These are phyloP conservation scores for Cryphonectria nitschkei DNA, from an alignment of 2,329 filamentous ascomycete species.

Conservation along the genomic window DNA sequence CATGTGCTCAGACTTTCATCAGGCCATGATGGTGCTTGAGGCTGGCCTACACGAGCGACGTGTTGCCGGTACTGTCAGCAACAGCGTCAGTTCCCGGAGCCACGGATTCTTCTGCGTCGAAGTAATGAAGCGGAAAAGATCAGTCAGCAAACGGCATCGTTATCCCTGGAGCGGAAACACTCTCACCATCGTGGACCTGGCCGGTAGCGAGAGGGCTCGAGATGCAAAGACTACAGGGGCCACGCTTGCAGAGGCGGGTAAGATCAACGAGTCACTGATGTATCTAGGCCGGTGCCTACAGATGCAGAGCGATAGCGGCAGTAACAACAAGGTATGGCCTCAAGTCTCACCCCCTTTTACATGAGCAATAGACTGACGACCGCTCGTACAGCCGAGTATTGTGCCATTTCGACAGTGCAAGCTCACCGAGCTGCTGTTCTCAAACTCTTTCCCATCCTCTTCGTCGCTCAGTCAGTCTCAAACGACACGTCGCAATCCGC, in stretches of 20 bases:
- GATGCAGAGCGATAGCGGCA: constrained; percentile 83
- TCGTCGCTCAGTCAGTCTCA: constrained; percentile 46
- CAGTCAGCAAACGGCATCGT: constrained; percentile 46
- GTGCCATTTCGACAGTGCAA: constrained; percentile 85
- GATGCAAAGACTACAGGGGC: constrained; percentile 93
- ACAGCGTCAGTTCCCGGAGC: constrained; percentile 87
- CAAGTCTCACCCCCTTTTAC: too few relatives aligned
- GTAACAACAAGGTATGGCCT: constrained; percentile 70
- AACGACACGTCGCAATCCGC: constrained; percentile 64
- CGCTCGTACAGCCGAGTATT: constrained; percentile 60
- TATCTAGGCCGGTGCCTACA: constrained; percentile 96
- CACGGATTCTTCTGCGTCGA: constrained; percentile 97
- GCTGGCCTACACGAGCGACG: constrained; percentile 84
- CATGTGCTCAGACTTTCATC: constrained; percentile 78
- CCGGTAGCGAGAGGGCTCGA: constrained; percentile 89
- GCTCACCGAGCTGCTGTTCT: constrained; percentile 81
- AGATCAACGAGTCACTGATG: constrained; percentile 99
- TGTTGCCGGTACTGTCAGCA: constrained; percentile 89
- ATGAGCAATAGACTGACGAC: constrained; percentile 16
- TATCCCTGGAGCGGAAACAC: constrained; percentile 75
- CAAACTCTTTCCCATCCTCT: constrained; percentile 79
- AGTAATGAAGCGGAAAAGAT: constrained; percentile 74
- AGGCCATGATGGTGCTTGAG: constrained; percentile 88
- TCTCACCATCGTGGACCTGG: constrained; percentile 87
- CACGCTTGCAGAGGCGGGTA: constrained; percentile 91